Evolutionary conservation across 768 basidiomycete genomes (phyloP), one percentile per base, ranked within the genome.

Genomic region (Calvatia gigantea): DNA sequence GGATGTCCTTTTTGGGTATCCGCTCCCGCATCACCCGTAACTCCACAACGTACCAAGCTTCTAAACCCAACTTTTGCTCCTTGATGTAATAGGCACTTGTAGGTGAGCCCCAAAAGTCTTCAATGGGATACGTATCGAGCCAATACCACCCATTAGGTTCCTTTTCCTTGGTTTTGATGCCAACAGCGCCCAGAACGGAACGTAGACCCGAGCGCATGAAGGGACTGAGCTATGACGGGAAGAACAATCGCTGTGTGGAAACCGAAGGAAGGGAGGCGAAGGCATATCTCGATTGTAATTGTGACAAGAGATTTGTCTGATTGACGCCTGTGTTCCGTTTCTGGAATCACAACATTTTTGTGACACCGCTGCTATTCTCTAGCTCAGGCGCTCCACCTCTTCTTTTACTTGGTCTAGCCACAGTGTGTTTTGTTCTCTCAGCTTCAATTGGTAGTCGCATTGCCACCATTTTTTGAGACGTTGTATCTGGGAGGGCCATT

Each of bases 31-130:
- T 49, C 19, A 49, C 21, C 25, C 47, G 47, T n/a, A 49, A 3
- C 3, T 49, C 47, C 19, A 49, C 47, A 35, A 49, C 47, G 6
- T 49, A 49, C 47, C 47, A 49, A 4, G 17, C 47, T 12, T 49
- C 33, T 2, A 49, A 12, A 0, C 47, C 47, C 33, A 49, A 33
- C 12, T 37, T 21, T 7, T 49, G 28, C 6, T 23, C 33, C 23
- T 49, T 33, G 33, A 49, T 49, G 21, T 49, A 49, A 15, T 49
- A 49, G 4, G 9, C 12, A 15, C 25, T 23, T 21, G 32, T 19
- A 21, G 47, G 47, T 15, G 47, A 35, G 6, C 47, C 47, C 47
- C 47, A 49, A 8, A 49, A 49, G 14, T 49, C 32, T 23, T 49
- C 47, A 6, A 49, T 14, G 21, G 47, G 32, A 29, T 49, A 49